Evolutionary conservation across 257 asterid genomes (phyloP).

Genomic region (Solanum neorickii): DNA sequence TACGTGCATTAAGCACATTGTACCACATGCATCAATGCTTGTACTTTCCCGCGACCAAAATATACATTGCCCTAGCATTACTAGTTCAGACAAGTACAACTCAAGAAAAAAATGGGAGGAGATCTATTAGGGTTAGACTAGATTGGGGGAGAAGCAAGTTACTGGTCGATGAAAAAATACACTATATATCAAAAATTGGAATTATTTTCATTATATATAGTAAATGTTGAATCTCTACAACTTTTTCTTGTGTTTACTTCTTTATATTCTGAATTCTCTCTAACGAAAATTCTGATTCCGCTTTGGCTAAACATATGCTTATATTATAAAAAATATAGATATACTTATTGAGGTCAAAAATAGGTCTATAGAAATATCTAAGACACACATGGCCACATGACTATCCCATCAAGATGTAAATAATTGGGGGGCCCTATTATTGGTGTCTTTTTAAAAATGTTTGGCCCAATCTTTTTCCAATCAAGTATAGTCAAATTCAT

Average conservation of each 20-base stretch:
- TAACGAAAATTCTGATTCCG: not conserved
- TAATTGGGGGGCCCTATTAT: not conserved
- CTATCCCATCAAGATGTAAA: not conserved
- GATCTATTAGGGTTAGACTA: not conserved
- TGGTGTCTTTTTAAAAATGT: not conserved
- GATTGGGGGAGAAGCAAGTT: not conserved
- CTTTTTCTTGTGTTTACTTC: not conserved
- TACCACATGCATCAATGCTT: not conserved
- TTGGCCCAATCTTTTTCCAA: not conserved
- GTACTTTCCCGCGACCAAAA: not conserved
- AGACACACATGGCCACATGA: not conserved
- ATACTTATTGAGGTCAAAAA: not conserved
- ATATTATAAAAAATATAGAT: too few species aligned
- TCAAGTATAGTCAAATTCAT: not conserved
- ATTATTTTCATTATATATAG: not conserved
- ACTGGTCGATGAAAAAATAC: not conserved
- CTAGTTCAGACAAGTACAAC: not conserved
- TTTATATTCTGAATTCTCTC: not conserved
- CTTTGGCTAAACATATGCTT: not conserved
- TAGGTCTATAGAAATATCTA: not conserved
- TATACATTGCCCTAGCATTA: not conserved
- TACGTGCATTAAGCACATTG: not conserved
- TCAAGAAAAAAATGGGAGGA: not conserved
- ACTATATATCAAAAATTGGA: not conserved
- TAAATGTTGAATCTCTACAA: fast-evolving